Percentiles rank a stretch among this genome's conserved stretches.
These are phyloP conservation scores for Colletotrichum gloeosporioides DNA, from an alignment of 2,329 filamentous ascomycete genomes.

Conservation along the genomic window DNA sequence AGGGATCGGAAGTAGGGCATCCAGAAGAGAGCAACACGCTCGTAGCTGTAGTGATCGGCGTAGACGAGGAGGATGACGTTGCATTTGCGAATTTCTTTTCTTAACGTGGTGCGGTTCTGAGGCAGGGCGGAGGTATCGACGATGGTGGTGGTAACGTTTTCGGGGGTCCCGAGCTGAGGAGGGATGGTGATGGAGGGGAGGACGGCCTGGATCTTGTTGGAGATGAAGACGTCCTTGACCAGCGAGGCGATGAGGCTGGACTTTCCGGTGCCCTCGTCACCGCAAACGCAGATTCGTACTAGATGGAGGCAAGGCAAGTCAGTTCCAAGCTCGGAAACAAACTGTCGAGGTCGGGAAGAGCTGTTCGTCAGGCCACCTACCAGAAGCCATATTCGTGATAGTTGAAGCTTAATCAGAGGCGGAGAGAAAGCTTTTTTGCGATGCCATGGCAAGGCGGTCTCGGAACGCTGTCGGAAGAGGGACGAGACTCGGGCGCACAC, in stretches of 20 bases:
- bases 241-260: slow-evolving; percentile 92
- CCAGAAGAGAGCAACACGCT: slow-evolving; percentile 96
- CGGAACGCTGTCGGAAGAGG: not conserved
- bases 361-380: slow-evolving; percentile 19
- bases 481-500: not conserved
- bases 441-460: slow-evolving; percentile 12
- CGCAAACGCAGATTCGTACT: slow-evolving; percentile 95
- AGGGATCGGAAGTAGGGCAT: slow-evolving; percentile 97
- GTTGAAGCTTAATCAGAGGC: not conserved
- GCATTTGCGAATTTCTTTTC: slow-evolving; percentile 94
- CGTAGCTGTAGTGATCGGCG: slow-evolving; percentile 98
- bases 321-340: not conserved
- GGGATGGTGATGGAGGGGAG: slow-evolving; percentile 95
- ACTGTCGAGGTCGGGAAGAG: not conserved
- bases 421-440: not conserved
- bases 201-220: slow-evolving; percentile 92
- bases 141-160: slow-evolving; percentile 96
- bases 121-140: slow-evolving; percentile 96
- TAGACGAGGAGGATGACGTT: slow-evolving; percentile 98
- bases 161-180: slow-evolving; percentile 88
- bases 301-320: not conserved
- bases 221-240: slow-evolving; percentile 96
- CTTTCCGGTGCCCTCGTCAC: slow-evolving; percentile 91
- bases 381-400: slow-evolving; percentile 20
- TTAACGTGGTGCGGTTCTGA: slow-evolving; percentile 87